Conservation (phyloP, 306 rosid species). For the Quercus berberidifolia region DNA sequence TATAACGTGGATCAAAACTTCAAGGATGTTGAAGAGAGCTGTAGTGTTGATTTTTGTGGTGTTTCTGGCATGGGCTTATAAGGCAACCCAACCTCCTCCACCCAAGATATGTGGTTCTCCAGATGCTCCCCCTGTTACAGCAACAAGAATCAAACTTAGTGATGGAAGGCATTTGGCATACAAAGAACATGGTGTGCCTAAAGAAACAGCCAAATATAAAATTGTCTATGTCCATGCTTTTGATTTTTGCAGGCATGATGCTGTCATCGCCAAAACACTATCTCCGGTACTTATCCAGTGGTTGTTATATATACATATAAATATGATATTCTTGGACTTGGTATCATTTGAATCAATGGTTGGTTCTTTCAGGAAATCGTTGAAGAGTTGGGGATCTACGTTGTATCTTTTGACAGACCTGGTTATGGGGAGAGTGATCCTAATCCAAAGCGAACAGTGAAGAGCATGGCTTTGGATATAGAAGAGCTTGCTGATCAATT, state of each 20-base stretch:
- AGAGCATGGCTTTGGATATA: slow-evolving; percentile 39
- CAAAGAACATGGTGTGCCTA: slow-evolving; percentile 52
- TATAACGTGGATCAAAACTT: neutral
- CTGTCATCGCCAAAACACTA: neutral
- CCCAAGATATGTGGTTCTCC: slow-evolving; percentile 45
- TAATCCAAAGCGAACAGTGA: slow-evolving; percentile 17
- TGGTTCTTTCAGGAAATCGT: slow-evolving; percentile 25
- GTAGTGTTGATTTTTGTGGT: slow-evolving; percentile 50
- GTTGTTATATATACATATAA: no score
- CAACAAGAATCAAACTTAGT: slow-evolving; percentile 48
- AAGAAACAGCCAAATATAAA: slow-evolving; percentile 40
- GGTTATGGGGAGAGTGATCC: slow-evolving; percentile 55
- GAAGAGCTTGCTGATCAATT: slow-evolving; percentile 49
- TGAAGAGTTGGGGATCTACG: slow-evolving; percentile 30
- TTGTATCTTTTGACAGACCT: slow-evolving; percentile 45
- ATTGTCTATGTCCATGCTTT: slow-evolving; percentile 45
- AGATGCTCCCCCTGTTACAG: slow-evolving; percentile 49
- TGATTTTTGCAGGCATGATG: slow-evolving; percentile 21
- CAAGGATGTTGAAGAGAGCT: slow-evolving; percentile 63
- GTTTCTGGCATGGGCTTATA: slow-evolving; percentile 29
- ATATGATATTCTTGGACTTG: no score
- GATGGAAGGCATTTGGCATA: slow-evolving; percentile 71
- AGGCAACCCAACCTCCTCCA: slow-evolving; percentile 32
- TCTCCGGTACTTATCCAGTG: no score
- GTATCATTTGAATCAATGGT: no score